phyloP scores from a whole-genome alignment of 805 yeast species.

The Pichia kluyveri region DNA sequence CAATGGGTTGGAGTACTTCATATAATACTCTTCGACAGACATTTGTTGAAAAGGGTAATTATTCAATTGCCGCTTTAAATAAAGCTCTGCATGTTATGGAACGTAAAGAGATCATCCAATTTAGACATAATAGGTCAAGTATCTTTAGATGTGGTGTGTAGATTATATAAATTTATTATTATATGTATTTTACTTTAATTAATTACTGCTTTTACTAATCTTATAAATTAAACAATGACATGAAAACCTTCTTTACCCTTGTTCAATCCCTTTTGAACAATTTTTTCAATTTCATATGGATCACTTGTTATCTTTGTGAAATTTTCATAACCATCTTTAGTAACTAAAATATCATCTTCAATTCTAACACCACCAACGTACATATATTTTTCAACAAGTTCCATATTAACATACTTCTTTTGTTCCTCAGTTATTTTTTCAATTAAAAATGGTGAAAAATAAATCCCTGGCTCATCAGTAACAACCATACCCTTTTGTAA shows the following conservation, averaged over 20 bases:
- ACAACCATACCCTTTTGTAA: constrained; percentile 74
- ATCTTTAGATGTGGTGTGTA: constrained; percentile 65
- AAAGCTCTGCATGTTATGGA: constrained; percentile 75
- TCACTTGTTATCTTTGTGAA: constrained; percentile 79
- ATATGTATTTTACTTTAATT: neutral
- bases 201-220: too few species aligned
- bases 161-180: neutral
- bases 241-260: constrained; percentile 63
- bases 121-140: constrained; percentile 79
- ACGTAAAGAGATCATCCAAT: constrained; percentile 77
- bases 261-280: constrained; percentile 54
- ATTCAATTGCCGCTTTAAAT: constrained; percentile 65
- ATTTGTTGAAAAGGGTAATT: constrained; percentile 55
- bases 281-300: constrained; percentile 69
- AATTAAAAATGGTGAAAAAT: constrained; percentile 77
- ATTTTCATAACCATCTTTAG: constrained; percentile 69
- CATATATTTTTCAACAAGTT: constrained; percentile 68
- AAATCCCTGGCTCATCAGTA: constrained; percentile 93
- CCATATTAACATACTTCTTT: constrained; percentile 50
- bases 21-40: constrained; percentile 77
- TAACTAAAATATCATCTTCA: constrained; percentile 84
- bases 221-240: constrained; percentile 14
- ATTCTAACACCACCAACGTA: constrained; percentile 95
- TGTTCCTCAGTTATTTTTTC: constrained; percentile 34
- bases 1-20: constrained; percentile 94